Base-by-base conservation (phyloP, 306 rosid genomes). In the Sechiopsis laciniata region DNA sequence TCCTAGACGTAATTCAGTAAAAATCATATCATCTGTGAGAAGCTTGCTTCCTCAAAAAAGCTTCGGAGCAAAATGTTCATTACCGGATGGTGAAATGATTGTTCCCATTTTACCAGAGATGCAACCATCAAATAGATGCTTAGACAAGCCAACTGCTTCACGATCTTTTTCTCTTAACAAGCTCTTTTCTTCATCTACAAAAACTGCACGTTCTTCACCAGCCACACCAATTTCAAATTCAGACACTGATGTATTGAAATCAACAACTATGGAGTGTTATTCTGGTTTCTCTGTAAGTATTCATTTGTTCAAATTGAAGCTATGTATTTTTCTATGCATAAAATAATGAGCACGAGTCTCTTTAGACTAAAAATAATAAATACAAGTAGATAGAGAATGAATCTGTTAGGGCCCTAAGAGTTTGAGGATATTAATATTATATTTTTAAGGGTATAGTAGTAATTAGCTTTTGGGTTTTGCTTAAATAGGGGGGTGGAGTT, bases 121-220 rank as follows among this genome's bases (percentile, higher is more conserved):
- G 37, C 80, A 77, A 10, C 57, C 86, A 5, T 83, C 96, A 4
- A 83, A 84, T 74, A 81, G 73, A 76, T 26, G 77, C 32, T 17
- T 50, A 58, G 81, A 80, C 26, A 88, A 85, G 64, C 89, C 89
- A 83, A 83, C 89, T 69, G 76, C 91, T 56, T 83, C 87, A 2
- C 75, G 87, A 82, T 85, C 96, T 3, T 85, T 81, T 75, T 91
- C 96, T 20, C 85, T 87, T 62, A 88, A 80, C 75, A 87, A 83
- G 87, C 76, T 87, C 60, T 84, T 83, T 59, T 59, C 90, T 75
- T 78, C 91, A 29, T 84, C 86, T 58, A 13, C 54, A 8, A 88
- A 91, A 78, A 78, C 79, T 22, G 72, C 85, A 24, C 83, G 78
- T 80, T 91, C 97, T 56, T 78, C 84, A 78, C 97, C 97, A 8